A percentile compares a stretch with the other conserved stretches of the same genome.
Evolutionary conservation across 2,329 filamentous ascomycete species (phyloP).

Genomic region (Bertia moriformis): DNA sequence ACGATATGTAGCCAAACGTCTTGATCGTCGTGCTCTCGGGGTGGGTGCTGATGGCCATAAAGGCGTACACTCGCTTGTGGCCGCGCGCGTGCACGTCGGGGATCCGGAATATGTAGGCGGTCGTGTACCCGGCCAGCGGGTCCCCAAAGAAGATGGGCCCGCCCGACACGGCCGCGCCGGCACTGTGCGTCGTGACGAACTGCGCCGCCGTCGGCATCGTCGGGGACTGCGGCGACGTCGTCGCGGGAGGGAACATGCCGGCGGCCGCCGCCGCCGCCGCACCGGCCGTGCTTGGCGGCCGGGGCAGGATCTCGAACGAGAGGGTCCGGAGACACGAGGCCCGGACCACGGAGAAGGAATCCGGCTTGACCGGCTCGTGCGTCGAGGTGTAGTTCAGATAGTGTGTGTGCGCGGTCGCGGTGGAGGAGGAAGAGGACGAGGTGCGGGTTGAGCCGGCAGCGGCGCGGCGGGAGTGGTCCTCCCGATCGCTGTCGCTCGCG

Average conservation of each 20-base stretch:
- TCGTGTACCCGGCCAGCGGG: conserved; percentile 49
- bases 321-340: conserved; percentile 52
- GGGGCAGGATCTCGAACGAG: conserved; percentile 51
- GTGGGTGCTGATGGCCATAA: conserved; percentile 50
- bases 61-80: conserved; percentile 55
- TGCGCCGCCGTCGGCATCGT: conserved; percentile 10
- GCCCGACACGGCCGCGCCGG: conserved; percentile 39
- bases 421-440: conserved; percentile 30
- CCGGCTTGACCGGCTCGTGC: conserved; percentile 44
- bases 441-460: conserved; percentile 36
- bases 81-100: conserved; percentile 54
- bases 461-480: too few species aligned
- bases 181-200: conserved; percentile 37
- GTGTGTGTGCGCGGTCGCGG: conserved; percentile 39
- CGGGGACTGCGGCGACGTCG: conserved; percentile 12
- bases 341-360: conserved; percentile 53
- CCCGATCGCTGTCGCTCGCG: too few species aligned
- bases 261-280: conserved; percentile 22
- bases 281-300: conserved; percentile 27
- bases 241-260: conserved; percentile 16
- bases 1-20: conserved; percentile 45
- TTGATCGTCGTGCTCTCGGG: conserved; percentile 52
- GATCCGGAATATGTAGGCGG: conserved; percentile 57
- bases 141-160: conserved; percentile 59
- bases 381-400: conserved; percentile 56